phyloP scores from a whole-genome alignment of 2,329 filamentous ascomycete species.

The Pestalotiopsis sp. region DNA sequence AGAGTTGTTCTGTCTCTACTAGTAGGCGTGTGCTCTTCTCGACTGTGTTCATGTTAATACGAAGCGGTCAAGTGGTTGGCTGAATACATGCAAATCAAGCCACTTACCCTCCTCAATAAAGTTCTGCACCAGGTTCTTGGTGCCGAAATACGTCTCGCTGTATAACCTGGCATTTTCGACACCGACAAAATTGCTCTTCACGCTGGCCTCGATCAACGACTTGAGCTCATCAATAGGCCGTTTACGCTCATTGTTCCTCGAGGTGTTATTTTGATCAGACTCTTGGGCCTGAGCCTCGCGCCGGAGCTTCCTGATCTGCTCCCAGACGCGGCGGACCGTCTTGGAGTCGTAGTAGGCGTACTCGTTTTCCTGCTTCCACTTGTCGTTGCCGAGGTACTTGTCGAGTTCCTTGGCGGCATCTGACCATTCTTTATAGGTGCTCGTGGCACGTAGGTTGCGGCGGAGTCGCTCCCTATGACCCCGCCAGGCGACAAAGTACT shows the following conservation, averaged over 20 bases:
- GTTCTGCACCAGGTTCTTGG: slow-evolving; percentile 89
- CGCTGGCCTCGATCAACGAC: slow-evolving; percentile 79
- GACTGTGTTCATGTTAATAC: slow-evolving; percentile 41
- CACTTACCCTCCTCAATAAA: slow-evolving; percentile 78
- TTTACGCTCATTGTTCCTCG: slow-evolving; percentile 32
- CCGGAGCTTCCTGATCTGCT: slow-evolving; percentile 70
- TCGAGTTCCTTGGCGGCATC: slow-evolving; percentile 78
- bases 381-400: slow-evolving; percentile 74
- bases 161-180: slow-evolving; percentile 94
- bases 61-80: neutral
- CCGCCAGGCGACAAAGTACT: slow-evolving; percentile 88
- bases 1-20: slow-evolving; percentile 65
- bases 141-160: slow-evolving; percentile 95
- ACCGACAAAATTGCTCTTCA: slow-evolving; percentile 97
- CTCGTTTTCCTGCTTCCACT: slow-evolving; percentile 76
- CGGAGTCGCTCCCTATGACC: slow-evolving; percentile 74
- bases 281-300: slow-evolving; percentile 55
- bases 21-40: slow-evolving; percentile 68
- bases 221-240: slow-evolving; percentile 74
- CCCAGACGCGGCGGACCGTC: slow-evolving; percentile 75
- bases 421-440: slow-evolving; percentile 82
- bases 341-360: slow-evolving; percentile 86
- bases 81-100: slow-evolving; percentile 10
- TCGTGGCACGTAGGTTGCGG: slow-evolving; percentile 68
- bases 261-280: slow-evolving; percentile 33